phyloP scores from a whole-genome alignment of 176 grass and related monocot species.

The Lolium rigidum region DNA sequence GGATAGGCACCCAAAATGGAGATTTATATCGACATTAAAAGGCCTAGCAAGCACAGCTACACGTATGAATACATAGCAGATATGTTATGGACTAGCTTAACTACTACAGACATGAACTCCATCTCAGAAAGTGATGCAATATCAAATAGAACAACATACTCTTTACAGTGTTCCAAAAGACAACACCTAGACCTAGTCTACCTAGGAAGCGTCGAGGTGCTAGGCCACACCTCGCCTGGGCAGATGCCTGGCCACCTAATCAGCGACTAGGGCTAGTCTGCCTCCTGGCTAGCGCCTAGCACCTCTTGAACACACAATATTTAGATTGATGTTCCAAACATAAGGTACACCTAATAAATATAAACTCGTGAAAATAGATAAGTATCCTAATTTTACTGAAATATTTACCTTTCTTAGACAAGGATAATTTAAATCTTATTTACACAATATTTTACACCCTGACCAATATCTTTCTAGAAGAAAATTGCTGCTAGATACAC shows the following conservation, averaged over 20 bases:
- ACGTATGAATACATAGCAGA: not conserved
- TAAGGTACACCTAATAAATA: conserved; percentile 16
- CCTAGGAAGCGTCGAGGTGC: not conserved
- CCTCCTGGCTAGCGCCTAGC: not conserved
- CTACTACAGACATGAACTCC: conserved; percentile 16
- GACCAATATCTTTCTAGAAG: not conserved
- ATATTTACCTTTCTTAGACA: conserved; percentile 19
- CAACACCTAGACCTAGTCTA: not conserved
- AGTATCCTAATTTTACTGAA: not conserved
- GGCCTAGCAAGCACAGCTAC: conserved; percentile 16
- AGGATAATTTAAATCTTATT: not conserved
- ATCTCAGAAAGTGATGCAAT: conserved; percentile 10
- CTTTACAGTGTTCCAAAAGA: conserved; percentile 9
- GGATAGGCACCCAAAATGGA: conserved; percentile 6
- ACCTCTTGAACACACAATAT: not conserved
- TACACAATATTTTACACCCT: conserved; percentile 3
- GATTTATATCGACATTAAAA: conserved; percentile 20
- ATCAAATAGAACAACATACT: not conserved
- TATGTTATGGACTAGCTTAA: not conserved
- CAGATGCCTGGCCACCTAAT: not conserved
- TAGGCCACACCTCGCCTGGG: not conserved
- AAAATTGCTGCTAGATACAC: not conserved
- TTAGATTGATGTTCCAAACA: conserved; percentile 8
- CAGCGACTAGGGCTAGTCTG: not conserved
- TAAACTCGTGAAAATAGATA: not conserved